phyloP scores from a whole-genome alignment of 768 basidiomycete species.

The Tylopilus vinaceipallidus region DNA sequence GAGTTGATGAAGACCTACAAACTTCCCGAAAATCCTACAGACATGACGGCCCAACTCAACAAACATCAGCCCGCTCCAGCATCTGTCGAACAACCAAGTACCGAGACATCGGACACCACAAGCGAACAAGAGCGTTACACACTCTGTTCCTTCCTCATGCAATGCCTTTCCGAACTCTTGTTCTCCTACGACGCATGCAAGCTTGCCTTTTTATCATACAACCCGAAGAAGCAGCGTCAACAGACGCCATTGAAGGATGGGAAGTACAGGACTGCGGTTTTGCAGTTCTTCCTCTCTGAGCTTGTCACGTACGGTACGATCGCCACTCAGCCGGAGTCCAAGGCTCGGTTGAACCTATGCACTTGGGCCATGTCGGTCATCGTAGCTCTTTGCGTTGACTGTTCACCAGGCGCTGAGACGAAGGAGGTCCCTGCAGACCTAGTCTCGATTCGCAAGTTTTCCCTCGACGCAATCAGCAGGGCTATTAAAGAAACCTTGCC shows the following conservation, averaged over 20 bases:
- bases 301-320: conserved; percentile 77
- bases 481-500: conserved; percentile 76
- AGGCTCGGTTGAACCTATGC: conserved; percentile 60
- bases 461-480: conserved; percentile 85
- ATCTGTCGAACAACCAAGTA: conserved; percentile 16
- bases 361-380: conserved; percentile 90
- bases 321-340: conserved; percentile 55
- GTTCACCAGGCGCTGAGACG: conserved; percentile 55
- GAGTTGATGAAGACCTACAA: conserved; percentile 69
- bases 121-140: conserved; percentile 34
- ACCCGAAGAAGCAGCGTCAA: conserved; percentile 54
- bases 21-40: conserved; percentile 36
- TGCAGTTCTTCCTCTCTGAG: conserved; percentile 81
- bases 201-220: conserved; percentile 77
- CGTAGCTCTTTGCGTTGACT: conserved; percentile 92
- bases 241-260: conserved; percentile 66
- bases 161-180: conserved; percentile 85
- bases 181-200: conserved; percentile 95
- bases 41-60: conserved; percentile 10
- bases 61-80: conserved; percentile 13
- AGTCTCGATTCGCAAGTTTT: conserved; percentile 86
- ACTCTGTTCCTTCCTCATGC: conserved; percentile 85
- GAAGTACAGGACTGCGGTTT: conserved; percentile 62
- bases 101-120: conserved; percentile 15
- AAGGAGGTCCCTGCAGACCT: conserved; percentile 81